Conservation (phyloP, 75 land plant species). For the Ceratopteris richardii region DNA sequence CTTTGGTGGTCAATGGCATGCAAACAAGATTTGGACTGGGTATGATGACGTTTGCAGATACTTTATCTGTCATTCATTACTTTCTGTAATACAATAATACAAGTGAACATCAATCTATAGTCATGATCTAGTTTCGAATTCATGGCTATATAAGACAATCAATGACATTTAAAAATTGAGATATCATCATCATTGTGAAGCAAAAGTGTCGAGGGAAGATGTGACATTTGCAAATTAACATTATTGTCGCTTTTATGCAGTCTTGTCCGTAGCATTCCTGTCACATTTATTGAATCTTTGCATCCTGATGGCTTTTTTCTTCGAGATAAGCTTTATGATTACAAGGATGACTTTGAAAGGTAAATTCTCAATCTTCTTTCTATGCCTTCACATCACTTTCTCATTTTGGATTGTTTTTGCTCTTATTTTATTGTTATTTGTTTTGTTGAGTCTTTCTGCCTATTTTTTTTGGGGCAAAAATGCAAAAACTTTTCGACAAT, state of each 20-base stretch:
- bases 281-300: constrained; percentile 54
- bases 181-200: not conserved
- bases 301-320: constrained; percentile 42
- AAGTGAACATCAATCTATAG: too few species aligned
- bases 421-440: too few species aligned
- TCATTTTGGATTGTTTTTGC: too few species aligned
- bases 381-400: not conserved
- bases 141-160: too few species aligned
- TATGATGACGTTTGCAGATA: constrained; percentile 13
- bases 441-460: too few species aligned
- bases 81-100: not conserved
- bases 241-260: constrained; percentile 20
- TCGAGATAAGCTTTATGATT: constrained; percentile 41
- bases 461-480: too few species aligned
- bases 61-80: too few species aligned
- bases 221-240: not conserved
- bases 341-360: constrained; percentile 73
- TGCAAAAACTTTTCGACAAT: too few species aligned
- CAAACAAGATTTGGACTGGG: constrained; percentile 68
- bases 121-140: too few species aligned
- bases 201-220: too few species aligned
- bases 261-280: constrained; percentile 47
- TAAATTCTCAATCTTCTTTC: constrained; percentile 6
- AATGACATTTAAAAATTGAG: not conserved
- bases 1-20: constrained; percentile 50